phyloP scores from a whole-genome alignment of 2,329 filamentous ascomycete species.

The Pseudomassariella vexata region DNA sequence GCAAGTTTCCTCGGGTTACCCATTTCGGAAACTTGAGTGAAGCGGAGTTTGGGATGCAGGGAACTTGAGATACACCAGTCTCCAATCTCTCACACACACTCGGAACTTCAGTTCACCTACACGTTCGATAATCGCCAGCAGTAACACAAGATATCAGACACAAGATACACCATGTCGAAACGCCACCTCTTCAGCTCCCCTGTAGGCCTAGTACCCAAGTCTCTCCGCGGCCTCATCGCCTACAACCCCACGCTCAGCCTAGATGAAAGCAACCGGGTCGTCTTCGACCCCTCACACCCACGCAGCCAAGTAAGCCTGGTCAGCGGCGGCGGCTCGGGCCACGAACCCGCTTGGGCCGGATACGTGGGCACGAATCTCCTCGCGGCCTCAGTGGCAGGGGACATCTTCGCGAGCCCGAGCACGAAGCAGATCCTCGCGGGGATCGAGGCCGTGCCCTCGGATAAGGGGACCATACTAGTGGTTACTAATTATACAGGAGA shows the following conservation, averaged over 20 bases:
- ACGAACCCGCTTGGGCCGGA: constrained; percentile 58
- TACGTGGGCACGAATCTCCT: constrained; percentile 59
- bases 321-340: constrained; percentile 50
- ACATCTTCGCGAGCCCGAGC: constrained; percentile 59
- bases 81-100: background rate
- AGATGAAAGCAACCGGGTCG: constrained; percentile 45
- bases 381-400: constrained; percentile 54
- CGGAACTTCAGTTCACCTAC: background rate
- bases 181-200: constrained; percentile 46
- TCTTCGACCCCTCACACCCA: constrained; percentile 41
- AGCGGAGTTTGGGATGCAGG: no score
- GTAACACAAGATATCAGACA: constrained; percentile 1
- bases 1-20: constrained; percentile 13
- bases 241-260: constrained; percentile 46
- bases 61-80: background rate
- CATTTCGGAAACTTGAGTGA: constrained; percentile 16
- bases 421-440: constrained; percentile 58
- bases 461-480: constrained; percentile 51
- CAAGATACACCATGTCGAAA: constrained; percentile 37
- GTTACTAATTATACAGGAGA: constrained; percentile 63
- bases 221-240: constrained; percentile 43
- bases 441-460: constrained; percentile 48
- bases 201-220: constrained; percentile 48
- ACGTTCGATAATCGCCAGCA: background rate
- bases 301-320: constrained; percentile 42